phyloP scores from a whole-genome alignment of 805 yeast species.

The Candida broadrunensis region DNA sequence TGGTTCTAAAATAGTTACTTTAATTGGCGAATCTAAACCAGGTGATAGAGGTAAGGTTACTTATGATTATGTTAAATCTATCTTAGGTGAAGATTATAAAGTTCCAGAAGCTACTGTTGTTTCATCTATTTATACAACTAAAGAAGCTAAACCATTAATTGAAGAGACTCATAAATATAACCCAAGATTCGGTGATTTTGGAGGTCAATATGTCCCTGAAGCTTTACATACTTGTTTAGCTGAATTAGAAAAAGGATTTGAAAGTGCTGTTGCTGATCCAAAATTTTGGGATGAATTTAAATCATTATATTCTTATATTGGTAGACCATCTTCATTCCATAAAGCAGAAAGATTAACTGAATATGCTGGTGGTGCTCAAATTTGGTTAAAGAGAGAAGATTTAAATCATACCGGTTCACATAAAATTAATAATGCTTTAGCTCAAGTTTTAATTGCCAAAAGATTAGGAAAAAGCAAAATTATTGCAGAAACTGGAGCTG shows the following conservation, averaged over 20 bases:
- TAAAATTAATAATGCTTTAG: constrained; percentile 80
- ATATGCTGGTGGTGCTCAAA: constrained; percentile 84
- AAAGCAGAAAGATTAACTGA: constrained; percentile 87
- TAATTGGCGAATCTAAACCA: constrained; percentile 60
- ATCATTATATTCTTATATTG: constrained; percentile 84
- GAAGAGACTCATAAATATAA: constrained; percentile 65
- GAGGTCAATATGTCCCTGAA: constrained; percentile 99
- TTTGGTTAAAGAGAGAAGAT: constrained; percentile 98
- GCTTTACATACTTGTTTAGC: constrained; percentile 86
- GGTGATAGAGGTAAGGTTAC: constrained; percentile 66
- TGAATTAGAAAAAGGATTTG: constrained; percentile 86
- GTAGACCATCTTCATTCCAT: constrained; percentile 93
- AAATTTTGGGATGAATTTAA: constrained; percentile 90
- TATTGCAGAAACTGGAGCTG: constrained; percentile 91
- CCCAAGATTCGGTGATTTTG: constrained; percentile 89
- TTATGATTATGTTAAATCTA: constrained; percentile 61
- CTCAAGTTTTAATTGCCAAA: constrained; percentile 76
- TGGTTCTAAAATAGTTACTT: constrained; percentile 79
- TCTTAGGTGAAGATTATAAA: constrained; percentile 55
- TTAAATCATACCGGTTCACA: constrained; percentile 87
- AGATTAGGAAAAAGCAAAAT: constrained; percentile 74
- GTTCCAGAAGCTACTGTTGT: constrained; percentile 23
- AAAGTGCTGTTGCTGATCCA: constrained; percentile 84
- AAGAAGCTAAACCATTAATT: constrained; percentile 35
- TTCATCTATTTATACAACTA: constrained; percentile 11